Evolutionary conservation across 2,329 filamentous ascomycete species (phyloP), one percentile per base, ranked within the genome.

Genomic region (Neurospora sp.): DNA sequence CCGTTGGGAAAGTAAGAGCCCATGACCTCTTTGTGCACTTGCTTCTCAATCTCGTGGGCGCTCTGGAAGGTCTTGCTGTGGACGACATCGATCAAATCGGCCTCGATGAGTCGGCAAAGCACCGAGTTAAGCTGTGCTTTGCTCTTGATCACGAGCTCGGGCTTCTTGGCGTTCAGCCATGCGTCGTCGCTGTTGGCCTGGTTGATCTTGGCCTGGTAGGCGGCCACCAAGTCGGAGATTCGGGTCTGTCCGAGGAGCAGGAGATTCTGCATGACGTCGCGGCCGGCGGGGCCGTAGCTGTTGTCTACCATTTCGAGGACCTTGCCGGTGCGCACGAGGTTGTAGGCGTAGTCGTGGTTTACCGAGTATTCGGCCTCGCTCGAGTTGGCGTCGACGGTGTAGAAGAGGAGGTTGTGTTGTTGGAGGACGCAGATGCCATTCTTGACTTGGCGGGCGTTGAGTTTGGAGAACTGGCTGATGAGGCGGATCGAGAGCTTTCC

Each of bases 401-500:
- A 91, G 79, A 89, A 92, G 72, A 96, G 84, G 67, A 98, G 87
- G 77, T 94, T 93, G 78, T 97, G 92, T 78, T 98, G 95, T 57
- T 97, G 87, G 73, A 98, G 89, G 39, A 96, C 90, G 68, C 89
- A 89, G 68, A 99, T 85, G 23, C 91, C 93, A 81, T 94, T 89
- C 76, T 90, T 91, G 73, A 97, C 83, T 77, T 96, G 90, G 68
- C 88, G 88, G n/a, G 87, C 84, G 69, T 87, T 88, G 67, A 97
- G 86, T 67, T 89, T 87, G 23, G 92, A 93, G 77, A 91, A 86
- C 68, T 90, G 88, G 57, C 85, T 86, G 39, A 99, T 84, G 72
- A 90, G 88, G 68, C 84, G 80, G 70, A 95, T 84, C 36, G 88
- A 87, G 67, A 93, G 89, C 75, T 94, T 89, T 73, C 96, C 96